phyloP scores from a whole-genome alignment of 768 basidiomycete species.

The Tylopilus sp. region DNA sequence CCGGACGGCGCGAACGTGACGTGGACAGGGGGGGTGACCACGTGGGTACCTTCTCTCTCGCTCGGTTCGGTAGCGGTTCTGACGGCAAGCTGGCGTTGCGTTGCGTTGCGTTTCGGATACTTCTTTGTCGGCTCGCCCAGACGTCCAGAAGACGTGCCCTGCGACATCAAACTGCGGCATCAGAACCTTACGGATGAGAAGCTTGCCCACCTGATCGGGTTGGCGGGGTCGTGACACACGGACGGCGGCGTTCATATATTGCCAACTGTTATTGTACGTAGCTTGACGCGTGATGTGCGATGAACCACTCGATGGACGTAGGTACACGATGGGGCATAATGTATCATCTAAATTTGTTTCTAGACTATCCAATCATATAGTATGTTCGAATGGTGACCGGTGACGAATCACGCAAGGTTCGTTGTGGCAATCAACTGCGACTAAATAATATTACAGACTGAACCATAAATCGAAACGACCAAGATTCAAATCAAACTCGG shows the following conservation, averaged over 20 bases:
- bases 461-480: slow-evolving; percentile 7
- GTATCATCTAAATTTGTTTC: no score
- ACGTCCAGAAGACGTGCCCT: slow-evolving; percentile 12
- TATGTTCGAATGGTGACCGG: background rate
- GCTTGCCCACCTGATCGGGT: slow-evolving; percentile 10
- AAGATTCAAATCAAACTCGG: background rate
- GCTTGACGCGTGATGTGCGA: no score
- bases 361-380: no score
- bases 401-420: slow-evolving; percentile 2
- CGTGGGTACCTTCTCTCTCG: slow-evolving; percentile 11
- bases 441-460: slow-evolving; percentile 18
- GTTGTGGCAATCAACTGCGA: background rate
- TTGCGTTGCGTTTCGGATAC: no score
- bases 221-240: slow-evolving; percentile 7
- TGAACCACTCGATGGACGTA: no score
- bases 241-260: no score
- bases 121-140: background rate
- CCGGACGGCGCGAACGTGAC: slow-evolving; percentile 18
- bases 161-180: slow-evolving; percentile 8
- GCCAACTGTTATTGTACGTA: no score
- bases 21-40: slow-evolving; percentile 20
- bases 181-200: slow-evolving; percentile 5
- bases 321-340: no score
- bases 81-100: background rate
- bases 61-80: background rate